Base-by-base conservation (phyloP, 371 early-diverging fungal genomes). In the Dinochytrium kinnereticum region DNA sequence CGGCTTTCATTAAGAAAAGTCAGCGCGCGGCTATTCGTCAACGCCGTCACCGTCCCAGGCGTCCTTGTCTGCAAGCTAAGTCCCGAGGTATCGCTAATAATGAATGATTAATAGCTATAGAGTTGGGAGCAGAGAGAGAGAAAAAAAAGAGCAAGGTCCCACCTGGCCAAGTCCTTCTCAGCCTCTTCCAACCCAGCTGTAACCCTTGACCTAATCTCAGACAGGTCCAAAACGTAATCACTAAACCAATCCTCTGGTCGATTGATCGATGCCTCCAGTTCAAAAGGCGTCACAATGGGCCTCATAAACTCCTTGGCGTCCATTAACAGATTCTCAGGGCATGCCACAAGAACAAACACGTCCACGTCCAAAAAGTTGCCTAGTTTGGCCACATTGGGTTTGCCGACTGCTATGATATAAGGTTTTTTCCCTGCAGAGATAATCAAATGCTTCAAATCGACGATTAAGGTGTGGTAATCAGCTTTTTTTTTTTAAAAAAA, bases 291-390 rank as follows among this genome's bases (percentile, higher is more conserved):
- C 1, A 97, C 91, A 34, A 98, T 90, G 30, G 98, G 97, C 64
- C 88, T 89, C 77, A 92, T 91, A 80, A 94, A 97, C 75, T 96
- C 96, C 82, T 90, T 91, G 55, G 93, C 91, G 80, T 98, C 97
- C 68, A 96, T 90, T 76, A 98, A 84, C 66, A 92, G 90, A 85
- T 95, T 95, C 81, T 98, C 96, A 30, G 96, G 95, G 75, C 97
- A 97, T 19, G 96, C 95, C 1, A 96, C 94, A 59, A 96, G 86
- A 1, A 95, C 95, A 81, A 92, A 97, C 24, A 90, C 89, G 72
- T 98, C 94, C 50, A 97, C 91, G 81, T 97, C 98, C 81, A 92
- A 88, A 71, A 98, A 97, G 74, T 97, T 98, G 59, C 93, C 97
- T 86, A 98, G 90, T 80, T 98, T 98, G 68, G 95, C 94, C 1